Base-by-base conservation (phyloP, 768 basidiomycete genomes). In the Boletus fagicola region DNA sequence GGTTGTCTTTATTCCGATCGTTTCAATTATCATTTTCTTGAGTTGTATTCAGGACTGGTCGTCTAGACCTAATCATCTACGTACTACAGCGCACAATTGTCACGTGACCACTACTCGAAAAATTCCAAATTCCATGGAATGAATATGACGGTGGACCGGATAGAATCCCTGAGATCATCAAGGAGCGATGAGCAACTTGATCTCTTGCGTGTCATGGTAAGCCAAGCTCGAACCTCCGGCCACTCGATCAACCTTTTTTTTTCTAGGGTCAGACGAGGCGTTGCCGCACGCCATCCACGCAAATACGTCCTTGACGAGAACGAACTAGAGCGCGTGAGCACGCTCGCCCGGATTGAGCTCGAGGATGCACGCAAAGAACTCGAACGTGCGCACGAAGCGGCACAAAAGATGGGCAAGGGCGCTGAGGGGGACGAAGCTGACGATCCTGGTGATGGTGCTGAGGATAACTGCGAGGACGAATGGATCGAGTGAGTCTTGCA, bases 251-350 rank as follows among this genome's bases (percentile, higher is more conserved):
- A 56, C 39, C 49, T 18, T 5, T 30, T 48, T 48, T 59, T 53
- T 16, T 11, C 5, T 33, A 86, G 85, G 93, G 88, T 97, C 28
- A 85, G 85, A 60, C 82, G 90, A 52, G 95, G 97, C 10, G 83
- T 85, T 18, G 78, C 95, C 3, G 76, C 79, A 4, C 80, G 79
- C 46, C 81, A 94, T 62, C 96, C 97, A 2, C 74, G 77, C 67
- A 93, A 90, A 77, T 98, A 98, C 72, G 80, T 89, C 51, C 84
- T 98, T 31, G 93, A 97, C 67, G 92, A 95, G 67, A 76, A 83
- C 51, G 97, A 99, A 73, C 79, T 98, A 13, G 85, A 89, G 67
- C 85, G 97, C 26, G 92, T 98, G 49, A 93, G 92, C 62, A 80
- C 87, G 22, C 81, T 99, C 26, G 93, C 94, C 15, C 77, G 85